phyloP scores from a whole-genome alignment of 345 rosid genomes.

The Gossypium herbaceum region DNA sequence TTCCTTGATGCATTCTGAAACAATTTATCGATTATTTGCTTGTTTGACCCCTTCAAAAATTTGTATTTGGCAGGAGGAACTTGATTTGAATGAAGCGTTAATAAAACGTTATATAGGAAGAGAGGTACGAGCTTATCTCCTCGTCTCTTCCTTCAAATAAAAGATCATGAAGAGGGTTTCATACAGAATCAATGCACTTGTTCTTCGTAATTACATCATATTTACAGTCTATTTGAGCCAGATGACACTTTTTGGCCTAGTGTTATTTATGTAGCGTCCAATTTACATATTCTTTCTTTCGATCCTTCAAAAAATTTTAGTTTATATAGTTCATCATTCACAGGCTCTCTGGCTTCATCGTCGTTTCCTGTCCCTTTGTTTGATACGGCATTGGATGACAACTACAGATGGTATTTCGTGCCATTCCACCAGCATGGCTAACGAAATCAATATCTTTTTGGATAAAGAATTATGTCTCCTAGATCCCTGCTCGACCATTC shows the following conservation, averaged over 20 bases:
- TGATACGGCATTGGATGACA: constrained; percentile 43
- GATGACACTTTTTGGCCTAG: neutral
- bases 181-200: neutral
- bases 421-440: constrained; percentile 22
- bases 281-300: neutral
- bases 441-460: constrained; percentile 34
- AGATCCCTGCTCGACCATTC: constrained; percentile 43
- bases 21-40: neutral
- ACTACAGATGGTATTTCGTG: constrained; percentile 8
- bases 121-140: constrained; percentile 47
- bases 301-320: neutral
- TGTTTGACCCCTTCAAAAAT: constrained; percentile 6
- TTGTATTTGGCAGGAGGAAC: constrained; percentile 69
- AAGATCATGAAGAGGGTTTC: neutral
- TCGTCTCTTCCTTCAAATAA: neutral
- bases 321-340: neutral
- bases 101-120: constrained; percentile 70
- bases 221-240: neutral
- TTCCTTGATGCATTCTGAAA: neutral
- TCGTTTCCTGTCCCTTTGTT: constrained; percentile 60
- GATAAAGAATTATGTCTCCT: constrained; percentile 59
- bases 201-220: neutral
- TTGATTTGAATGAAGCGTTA: constrained; percentile 66
- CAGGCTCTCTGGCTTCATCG: constrained; percentile 95
- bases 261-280: neutral